Evolutionary conservation across 805 yeast genomes (phyloP).

Genomic region (Osmozyma mogii): DNA sequence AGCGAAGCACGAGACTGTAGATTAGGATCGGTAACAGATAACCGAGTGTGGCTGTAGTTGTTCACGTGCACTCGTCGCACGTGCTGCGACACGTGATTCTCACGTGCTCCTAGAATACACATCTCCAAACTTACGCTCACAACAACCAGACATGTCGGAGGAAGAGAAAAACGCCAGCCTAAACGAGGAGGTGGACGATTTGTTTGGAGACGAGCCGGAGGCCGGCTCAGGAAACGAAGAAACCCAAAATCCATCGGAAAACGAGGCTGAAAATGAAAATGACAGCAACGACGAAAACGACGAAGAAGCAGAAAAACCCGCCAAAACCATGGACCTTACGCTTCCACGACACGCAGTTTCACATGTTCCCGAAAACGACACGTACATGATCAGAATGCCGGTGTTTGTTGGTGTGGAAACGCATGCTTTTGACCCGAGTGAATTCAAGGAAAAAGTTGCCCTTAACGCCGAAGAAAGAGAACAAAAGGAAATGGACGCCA

Average conservation of each 20-base stretch:
- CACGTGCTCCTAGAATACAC: not conserved
- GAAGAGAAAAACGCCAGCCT: slow-evolving; percentile 13
- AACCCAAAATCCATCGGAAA: slow-evolving; percentile 5
- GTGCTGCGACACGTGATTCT: not conserved
- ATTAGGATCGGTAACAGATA: no score
- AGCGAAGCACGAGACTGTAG: no score
- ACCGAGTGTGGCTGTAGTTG: no score
- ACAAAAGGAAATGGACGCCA: slow-evolving; percentile 24
- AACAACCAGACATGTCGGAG: slow-evolving; percentile 17
- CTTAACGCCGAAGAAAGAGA: slow-evolving; percentile 24
- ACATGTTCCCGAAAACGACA: slow-evolving; percentile 26
- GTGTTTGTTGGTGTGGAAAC: slow-evolving; percentile 78
- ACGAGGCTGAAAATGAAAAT: slow-evolving; percentile 7
- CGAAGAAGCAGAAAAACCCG: slow-evolving; percentile 25
- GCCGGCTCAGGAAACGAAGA: slow-evolving; percentile 11
- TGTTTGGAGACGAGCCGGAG: slow-evolving; percentile 27
- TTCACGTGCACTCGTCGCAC: slow-evolving; percentile 7
- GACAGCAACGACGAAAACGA: slow-evolving; percentile 19
- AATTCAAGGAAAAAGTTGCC: slow-evolving; percentile 47
- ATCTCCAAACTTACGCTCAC: not conserved
- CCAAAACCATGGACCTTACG: slow-evolving; percentile 29
- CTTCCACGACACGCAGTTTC: slow-evolving; percentile 45
- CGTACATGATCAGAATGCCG: slow-evolving; percentile 60
- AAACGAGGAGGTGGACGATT: slow-evolving; percentile 25
- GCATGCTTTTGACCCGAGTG: slow-evolving; percentile 71